Conservation (phyloP, 352 stramenopile genomes). For the Pythium scleroteichum region DNA sequence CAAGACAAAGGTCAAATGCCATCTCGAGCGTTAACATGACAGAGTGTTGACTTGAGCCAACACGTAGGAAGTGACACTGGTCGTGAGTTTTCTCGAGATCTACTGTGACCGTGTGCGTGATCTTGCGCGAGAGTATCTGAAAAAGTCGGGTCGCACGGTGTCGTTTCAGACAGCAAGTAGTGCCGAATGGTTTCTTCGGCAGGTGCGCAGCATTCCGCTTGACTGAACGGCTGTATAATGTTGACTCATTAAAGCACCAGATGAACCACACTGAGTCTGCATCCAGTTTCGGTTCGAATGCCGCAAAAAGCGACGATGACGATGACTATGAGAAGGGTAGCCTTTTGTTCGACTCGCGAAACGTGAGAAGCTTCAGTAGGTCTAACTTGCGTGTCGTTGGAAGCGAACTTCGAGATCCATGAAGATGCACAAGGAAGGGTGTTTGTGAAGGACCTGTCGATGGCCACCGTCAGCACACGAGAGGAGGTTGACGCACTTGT, state of each 20-base stretch:
- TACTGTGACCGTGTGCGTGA: conserved; percentile 94
- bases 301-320: conserved; percentile 55
- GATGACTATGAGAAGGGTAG: conserved; percentile 86
- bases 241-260: too few relatives aligned
- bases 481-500: conserved; percentile 88
- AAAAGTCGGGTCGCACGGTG: conserved; percentile 60
- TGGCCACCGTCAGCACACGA: conserved; percentile 87
- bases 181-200: conserved; percentile 80
- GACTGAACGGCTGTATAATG: background rate
- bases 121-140: conserved; percentile 86
- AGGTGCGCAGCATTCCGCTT: conserved; percentile 34
- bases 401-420: conserved; percentile 91
- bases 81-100: conserved; percentile 93
- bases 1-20: conserved; percentile 69
- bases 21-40: too few relatives aligned
- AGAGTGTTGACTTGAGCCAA: too few relatives aligned
- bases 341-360: too few relatives aligned
- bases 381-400: background rate
- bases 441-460: conserved; percentile 92
- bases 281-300: conserved; percentile 66
- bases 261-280: conserved; percentile 69
- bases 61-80: conserved; percentile 79
- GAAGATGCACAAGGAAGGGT: conserved; percentile 92
- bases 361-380: too few relatives aligned
- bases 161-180: conserved; percentile 83